A percentile compares a stretch with the other conserved stretches of the same genome.
Evolutionary conservation across 441 rosid genomes (phyloP).

Genomic region (Populus hybrid): DNA sequence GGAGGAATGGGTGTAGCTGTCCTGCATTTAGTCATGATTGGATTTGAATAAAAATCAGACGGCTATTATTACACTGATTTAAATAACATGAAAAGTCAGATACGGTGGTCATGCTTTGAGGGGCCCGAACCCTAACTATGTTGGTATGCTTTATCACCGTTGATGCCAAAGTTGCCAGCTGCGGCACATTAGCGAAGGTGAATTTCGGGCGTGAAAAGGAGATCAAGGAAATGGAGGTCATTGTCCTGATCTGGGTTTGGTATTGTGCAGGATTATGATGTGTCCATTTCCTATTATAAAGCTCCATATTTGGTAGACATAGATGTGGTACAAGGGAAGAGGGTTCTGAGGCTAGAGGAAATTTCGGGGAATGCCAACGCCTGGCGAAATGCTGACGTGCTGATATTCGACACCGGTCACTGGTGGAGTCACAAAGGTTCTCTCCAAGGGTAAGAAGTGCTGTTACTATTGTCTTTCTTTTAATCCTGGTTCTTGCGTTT

Average conservation of each 20-base stretch:
- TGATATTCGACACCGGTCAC: conserved; percentile 84
- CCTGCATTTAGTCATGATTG: neutral
- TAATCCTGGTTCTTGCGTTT: neutral
- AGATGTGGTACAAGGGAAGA: conserved; percentile 55
- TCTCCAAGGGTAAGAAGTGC: conserved; percentile 56
- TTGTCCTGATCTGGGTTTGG: neutral
- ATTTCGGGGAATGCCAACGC: conserved; percentile 51
- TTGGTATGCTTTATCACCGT: neutral
- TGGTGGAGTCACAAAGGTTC: conserved; percentile 88
- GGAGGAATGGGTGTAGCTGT: neutral
- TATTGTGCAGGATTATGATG: conserved; percentile 56
- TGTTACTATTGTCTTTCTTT: neutral
- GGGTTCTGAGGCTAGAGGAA: conserved; percentile 62
- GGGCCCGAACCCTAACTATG: neutral
- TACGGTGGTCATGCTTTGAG: neutral
- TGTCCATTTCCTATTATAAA: conserved; percentile 60
- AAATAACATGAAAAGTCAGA: neutral
- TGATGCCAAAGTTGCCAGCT: neutral
- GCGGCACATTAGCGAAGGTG: too few species aligned
- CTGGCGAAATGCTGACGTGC: conserved; percentile 65
- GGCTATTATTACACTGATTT: neutral
- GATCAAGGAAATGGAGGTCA: neutral
- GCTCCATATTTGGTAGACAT: conserved; percentile 91
- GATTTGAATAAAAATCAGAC: neutral
- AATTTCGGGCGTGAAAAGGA: conserved; percentile 5